Base-by-base conservation (phyloP, 768 basidiomycete genomes). In the Chalciporus sphaerocephalus region DNA sequence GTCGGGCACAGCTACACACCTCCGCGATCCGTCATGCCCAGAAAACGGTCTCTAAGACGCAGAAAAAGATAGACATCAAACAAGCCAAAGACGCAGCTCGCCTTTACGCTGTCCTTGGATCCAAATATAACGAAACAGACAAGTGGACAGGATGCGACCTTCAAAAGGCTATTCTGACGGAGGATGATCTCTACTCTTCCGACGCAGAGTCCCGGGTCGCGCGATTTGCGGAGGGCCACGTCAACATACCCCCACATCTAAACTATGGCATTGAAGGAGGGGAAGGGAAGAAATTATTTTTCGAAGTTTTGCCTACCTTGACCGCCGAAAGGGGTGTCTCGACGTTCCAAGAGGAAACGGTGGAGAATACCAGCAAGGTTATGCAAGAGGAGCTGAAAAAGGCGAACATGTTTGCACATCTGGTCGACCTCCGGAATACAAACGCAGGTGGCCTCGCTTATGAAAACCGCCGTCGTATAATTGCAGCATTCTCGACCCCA, bases 341-440 rank as follows among this genome's bases (percentile, higher is more conserved):
- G 16, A 49, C 45, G 9, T 48, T 53, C 40, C 40, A 59, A 34
- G 50, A 50, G 27, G 42, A 55, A 41, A 48, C 53, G 5, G 51
- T 59, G 36, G 56, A 52, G 35, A 49, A 55, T 17, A 46, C 53
- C 44, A 53, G 56, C 13, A 52, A 55, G 40, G 65, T 60, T 20
- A 59, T 62, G 46, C 52, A 58, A 36, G 58, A 55, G 32, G 74
- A 80, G 54, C 38, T 71, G 23, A 47, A 49, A 45, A 84, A 83
- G 57, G 72, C 75, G 5, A 75, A 69, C 49, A 60, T 67, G 56
- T 74, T 96, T 46, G 82, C 85, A 34, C 75, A 76, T 53, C 66
- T 92, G 23, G 67, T 92, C 17, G 92, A 96, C 68, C 67, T 98
- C 56, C 73, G 85, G 51, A 97, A 98, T 59, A 87, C 95, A 15